A percentile compares a stretch with the other conserved stretches of the same genome.
These are phyloP conservation scores for Colletotrichum musae DNA, from an alignment of 2,329 filamentous ascomycete genomes.

Conservation along the genomic window DNA sequence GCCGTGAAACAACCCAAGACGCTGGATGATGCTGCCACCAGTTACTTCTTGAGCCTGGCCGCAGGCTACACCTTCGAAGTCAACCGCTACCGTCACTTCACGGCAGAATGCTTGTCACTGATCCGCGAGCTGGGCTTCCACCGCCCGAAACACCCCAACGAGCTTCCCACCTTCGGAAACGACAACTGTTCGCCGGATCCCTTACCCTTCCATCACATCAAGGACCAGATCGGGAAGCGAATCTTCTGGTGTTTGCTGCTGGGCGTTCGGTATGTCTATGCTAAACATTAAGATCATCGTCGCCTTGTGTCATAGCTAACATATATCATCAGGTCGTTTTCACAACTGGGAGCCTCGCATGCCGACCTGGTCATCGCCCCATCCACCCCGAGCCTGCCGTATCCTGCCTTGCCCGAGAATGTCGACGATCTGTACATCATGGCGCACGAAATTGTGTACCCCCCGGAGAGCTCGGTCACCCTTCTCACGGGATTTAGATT, in stretches of 20 bases:
- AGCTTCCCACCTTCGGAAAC: constrained; percentile 56
- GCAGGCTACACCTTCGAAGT: constrained; percentile 78
- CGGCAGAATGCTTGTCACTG: constrained; percentile 80
- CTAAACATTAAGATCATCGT: neutral
- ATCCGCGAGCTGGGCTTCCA: constrained; percentile 77
- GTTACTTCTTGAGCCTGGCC: constrained; percentile 80
- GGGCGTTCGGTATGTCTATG: constrained; percentile 71
- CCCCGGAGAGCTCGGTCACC: constrained; percentile 77
- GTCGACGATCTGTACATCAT: constrained; percentile 89
- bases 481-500: constrained; percentile 85
- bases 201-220: constrained; percentile 75
- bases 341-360: constrained; percentile 81
- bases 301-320: constrained; percentile 39
- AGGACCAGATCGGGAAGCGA: constrained; percentile 80
- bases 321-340: constrained; percentile 71
- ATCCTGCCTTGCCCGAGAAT: constrained; percentile 84
- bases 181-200: constrained; percentile 56
- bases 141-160: constrained; percentile 63
- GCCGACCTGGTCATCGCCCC: constrained; percentile 83
- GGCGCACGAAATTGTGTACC: constrained; percentile 77
- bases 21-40: constrained; percentile 75
- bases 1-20: constrained; percentile 63
- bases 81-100: constrained; percentile 77
- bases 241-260: constrained; percentile 90
- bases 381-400: constrained; percentile 80